Conservation (phyloP, 306 rosid genomes). For the Oxytropis ochrocephala region DNA sequence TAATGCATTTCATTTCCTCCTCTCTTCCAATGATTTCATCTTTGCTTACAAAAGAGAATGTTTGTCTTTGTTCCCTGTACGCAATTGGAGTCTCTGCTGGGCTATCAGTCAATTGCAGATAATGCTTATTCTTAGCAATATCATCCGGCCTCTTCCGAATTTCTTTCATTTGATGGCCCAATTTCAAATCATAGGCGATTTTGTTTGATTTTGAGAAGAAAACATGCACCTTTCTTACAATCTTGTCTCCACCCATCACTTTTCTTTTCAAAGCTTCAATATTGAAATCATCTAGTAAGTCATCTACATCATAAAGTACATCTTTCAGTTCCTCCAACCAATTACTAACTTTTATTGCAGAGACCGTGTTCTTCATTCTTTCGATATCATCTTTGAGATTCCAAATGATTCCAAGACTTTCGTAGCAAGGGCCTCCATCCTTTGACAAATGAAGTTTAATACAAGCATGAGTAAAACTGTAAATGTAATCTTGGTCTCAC, state of each 20-base stretch:
- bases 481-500: neutral
- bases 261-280: conserved; percentile 3
- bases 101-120: too few species aligned
- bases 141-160: too few species aligned
- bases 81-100: too few species aligned
- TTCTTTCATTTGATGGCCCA: too few species aligned
- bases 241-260: neutral
- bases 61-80: too few species aligned
- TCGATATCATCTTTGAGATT: conserved; percentile 2
- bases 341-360: conserved; percentile 9
- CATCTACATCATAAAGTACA: conserved; percentile 33
- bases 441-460: neutral
- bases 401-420: conserved; percentile 13
- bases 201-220: conserved; percentile 29
- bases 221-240: neutral
- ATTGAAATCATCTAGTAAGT: conserved; percentile 25
- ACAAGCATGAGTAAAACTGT: neutral
- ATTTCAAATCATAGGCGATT: too few species aligned
- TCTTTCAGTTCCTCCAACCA: conserved; percentile 23
- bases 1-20: too few species aligned
- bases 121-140: too few species aligned
- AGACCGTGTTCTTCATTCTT: conserved; percentile 4
- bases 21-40: too few species aligned
- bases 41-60: too few species aligned
- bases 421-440: conserved; percentile 25